phyloP scores from a whole-genome alignment of 352 stramenopile genomes.

The Pythium periplocum region DNA sequence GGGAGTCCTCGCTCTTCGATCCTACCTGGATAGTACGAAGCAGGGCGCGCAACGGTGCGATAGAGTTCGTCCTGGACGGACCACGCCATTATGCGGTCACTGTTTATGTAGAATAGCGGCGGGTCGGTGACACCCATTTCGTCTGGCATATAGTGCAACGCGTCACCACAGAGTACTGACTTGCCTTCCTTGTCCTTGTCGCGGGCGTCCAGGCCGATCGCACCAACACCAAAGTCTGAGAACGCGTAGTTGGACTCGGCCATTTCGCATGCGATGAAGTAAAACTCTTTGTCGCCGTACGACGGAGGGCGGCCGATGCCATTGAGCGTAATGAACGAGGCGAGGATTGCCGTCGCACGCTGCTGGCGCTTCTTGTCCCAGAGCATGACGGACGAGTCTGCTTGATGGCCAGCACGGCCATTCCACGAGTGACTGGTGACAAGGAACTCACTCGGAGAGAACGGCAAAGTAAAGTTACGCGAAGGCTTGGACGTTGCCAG shows the following conservation, averaged over 20 bases:
- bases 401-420: constrained; percentile 49
- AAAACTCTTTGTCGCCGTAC: constrained; percentile 79
- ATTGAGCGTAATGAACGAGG: constrained; percentile 39
- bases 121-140: constrained; percentile 8
- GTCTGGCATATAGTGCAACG: constrained; percentile 50
- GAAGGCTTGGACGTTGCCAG: constrained; percentile 12
- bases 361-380: constrained; percentile 65
- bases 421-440: constrained; percentile 61
- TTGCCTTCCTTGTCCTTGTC: constrained; percentile 16
- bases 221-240: constrained; percentile 56
- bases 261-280: constrained; percentile 63
- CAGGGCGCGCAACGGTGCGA: constrained; percentile 38
- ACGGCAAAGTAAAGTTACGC: constrained; percentile 1
- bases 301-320: constrained; percentile 24
- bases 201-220: constrained; percentile 33
- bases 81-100: constrained; percentile 42
- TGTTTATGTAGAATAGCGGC: constrained; percentile 59
- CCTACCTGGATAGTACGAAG: constrained; percentile 43
- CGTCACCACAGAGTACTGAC: constrained; percentile 44
- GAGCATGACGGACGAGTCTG: constrained; percentile 70
- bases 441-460: constrained; percentile 43
- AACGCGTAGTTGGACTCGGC: constrained; percentile 66
- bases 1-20: constrained; percentile 30
- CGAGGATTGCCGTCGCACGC: constrained; percentile 57
- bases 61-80: constrained; percentile 37